Evolutionary conservation across 2,329 filamentous ascomycete species (phyloP), one percentile per base, ranked within the genome.

Genomic region (Simplicillium sp.): DNA sequence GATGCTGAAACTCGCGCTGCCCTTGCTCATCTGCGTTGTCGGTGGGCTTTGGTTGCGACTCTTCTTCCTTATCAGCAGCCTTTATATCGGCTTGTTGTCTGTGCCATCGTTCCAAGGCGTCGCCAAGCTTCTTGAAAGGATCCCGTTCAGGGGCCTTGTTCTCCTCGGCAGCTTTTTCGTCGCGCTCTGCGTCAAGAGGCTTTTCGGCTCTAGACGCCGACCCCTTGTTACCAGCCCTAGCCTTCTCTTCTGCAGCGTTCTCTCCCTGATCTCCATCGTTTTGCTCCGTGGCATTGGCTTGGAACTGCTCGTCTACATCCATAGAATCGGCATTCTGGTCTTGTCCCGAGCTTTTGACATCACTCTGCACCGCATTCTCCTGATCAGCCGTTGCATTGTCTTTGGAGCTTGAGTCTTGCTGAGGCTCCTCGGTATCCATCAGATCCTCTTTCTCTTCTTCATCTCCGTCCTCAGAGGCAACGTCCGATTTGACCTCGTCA

Each of bases 101-200:
- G 60, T 97, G 89, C 87, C 89, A 98, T 51, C 83, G 79, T 59
- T 97, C 89, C 28, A 98, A 71, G 6, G 87, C 84, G 64, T 98
- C 88, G 16, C 92, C 92, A 25, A 98, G 76, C 55, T 95, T 94
- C 65, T 92, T 92, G 71, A 96, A 95, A 1, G 88, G 85, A 50
- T 92, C 79, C 36, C 70, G 62, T 32, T 61, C 63, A 40, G 65
- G 60, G 11, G 62, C 58, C 20, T 61, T 56, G 7, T 62, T 61
- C 40, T 71, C 65, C 34, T 66, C 58, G 11, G 67, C 63, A 40
- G 75, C 67, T 32, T 62, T 57, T 20, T 65, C 56, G 36, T 61
- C 52, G 6, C 70, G 63, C n/a, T 65, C 59, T 29, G 65, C 58
- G n/a, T 72, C 66, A n/a, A 65, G 58, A 4, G 66, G 60, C 32